Conservation (phyloP, 495 filamentous ascomycete species). For the Viridothelium virens region DNA sequence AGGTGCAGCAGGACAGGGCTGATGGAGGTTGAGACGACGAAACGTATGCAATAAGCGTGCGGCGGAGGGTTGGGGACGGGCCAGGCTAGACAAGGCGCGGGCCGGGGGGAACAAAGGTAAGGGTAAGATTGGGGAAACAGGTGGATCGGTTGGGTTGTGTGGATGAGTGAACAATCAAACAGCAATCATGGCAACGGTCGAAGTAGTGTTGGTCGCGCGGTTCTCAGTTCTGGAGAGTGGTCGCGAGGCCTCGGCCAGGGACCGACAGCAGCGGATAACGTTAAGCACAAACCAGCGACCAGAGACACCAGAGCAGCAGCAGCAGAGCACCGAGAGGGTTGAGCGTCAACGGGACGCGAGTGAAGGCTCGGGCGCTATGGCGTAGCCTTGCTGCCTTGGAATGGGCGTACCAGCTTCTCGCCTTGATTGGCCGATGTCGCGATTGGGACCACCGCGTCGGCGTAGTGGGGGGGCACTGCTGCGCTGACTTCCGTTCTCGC, state of each 20-base stretch:
- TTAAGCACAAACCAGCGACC: not conserved
- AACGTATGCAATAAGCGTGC: not conserved
- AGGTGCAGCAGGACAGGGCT: slow-evolving; percentile 1
- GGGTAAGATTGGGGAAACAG: not conserved
- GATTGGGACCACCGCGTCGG: not conserved
- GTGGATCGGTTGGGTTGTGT: not conserved
- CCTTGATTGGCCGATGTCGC: slow-evolving; percentile 2
- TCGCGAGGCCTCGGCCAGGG: not conserved
- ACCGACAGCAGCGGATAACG: not conserved
- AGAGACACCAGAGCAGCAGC: not conserved
- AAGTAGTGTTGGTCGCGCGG: not conserved
- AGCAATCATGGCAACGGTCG: not conserved
- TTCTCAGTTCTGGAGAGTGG: not conserved
- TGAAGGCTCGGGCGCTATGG: slow-evolving; percentile 6
- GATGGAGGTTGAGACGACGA: not conserved
- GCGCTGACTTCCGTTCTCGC: slow-evolving; percentile 11
- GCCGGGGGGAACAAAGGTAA: slow-evolving; percentile 1
- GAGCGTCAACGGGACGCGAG: not conserved
- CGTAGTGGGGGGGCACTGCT: slow-evolving; percentile 5
- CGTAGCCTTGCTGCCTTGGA: slow-evolving; percentile 11
- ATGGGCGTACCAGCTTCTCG: not conserved
- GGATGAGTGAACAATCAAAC: not conserved
- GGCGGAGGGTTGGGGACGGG: not conserved
- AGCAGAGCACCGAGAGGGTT: not conserved
- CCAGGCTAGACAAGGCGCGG: slow-evolving; percentile 8